Evolutionary conservation across 1,139 yeast genomes (phyloP).

Genomic region (Candida mesenterica): DNA sequence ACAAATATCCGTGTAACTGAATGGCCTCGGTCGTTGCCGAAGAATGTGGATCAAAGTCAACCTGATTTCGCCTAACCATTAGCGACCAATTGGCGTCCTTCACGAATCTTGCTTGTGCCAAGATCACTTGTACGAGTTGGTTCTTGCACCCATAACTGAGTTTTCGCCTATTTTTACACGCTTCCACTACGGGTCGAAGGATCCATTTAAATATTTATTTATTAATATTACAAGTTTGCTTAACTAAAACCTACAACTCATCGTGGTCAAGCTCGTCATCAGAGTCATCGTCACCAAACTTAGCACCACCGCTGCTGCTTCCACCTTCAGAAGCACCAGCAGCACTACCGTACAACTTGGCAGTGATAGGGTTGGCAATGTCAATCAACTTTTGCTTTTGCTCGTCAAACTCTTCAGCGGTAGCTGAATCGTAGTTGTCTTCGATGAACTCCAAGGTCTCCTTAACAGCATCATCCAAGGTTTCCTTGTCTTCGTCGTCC

Average conservation of each 20-base stretch:
- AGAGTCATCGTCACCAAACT: slow-evolving; percentile 55
- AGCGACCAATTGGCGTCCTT: too few species aligned
- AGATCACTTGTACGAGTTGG: too few species aligned
- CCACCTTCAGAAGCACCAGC: slow-evolving; percentile 32
- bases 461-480: slow-evolving; percentile 81
- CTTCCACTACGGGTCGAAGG: too few species aligned
- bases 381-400: slow-evolving; percentile 84
- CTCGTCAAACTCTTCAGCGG: slow-evolving; percentile 91
- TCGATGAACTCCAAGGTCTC: slow-evolving; percentile 88
- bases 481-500: slow-evolving; percentile 89
- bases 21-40: too few species aligned
- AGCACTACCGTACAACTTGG: slow-evolving; percentile 75
- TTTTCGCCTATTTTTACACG: too few species aligned
- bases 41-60: too few species aligned
- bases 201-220: too few species aligned
- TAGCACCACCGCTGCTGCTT: slow-evolving; percentile 35
- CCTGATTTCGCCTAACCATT: too few species aligned
- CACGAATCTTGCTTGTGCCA: too few species aligned
- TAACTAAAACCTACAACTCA: slow-evolving; percentile 40
- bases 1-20: too few species aligned
- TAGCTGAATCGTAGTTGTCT: slow-evolving; percentile 83
- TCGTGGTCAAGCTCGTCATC: slow-evolving; percentile 67
- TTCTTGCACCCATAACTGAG: too few species aligned
- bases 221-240: slow-evolving; percentile 11
- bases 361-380: slow-evolving; percentile 88